Percentiles rank a stretch among this genome's conserved stretches.
These are phyloP conservation scores for Aspergillus tanneri DNA, from an alignment of 2,329 filamentous ascomycete genomes.

Conservation along the genomic window DNA sequence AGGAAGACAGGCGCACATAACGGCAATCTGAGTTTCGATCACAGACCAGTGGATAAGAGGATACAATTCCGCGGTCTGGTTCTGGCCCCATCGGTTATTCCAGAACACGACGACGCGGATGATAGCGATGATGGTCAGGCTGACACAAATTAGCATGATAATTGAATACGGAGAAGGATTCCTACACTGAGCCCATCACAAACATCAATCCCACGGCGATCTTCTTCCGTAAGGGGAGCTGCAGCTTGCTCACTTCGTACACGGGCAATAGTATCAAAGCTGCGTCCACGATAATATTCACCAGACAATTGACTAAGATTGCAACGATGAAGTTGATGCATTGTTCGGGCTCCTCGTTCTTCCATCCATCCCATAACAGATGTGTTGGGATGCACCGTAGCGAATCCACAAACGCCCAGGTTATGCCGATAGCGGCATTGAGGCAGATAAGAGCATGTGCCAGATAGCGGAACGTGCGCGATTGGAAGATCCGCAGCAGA, in stretches of 20 bases:
- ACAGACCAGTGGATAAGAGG: slow-evolving; percentile 30
- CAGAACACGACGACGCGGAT: slow-evolving; percentile 29
- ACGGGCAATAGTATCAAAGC: slow-evolving; percentile 24
- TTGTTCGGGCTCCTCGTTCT: slow-evolving; percentile 11
- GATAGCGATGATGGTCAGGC: slow-evolving; percentile 25
- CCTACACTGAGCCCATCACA: slow-evolving; percentile 20
- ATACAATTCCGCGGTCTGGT: slow-evolving; percentile 20
- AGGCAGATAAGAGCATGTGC: slow-evolving; percentile 20
- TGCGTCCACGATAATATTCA: slow-evolving; percentile 23
- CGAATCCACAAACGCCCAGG: slow-evolving; percentile 20
- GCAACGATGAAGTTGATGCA: slow-evolving; percentile 23
- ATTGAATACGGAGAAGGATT: neutral
- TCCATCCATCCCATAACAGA: slow-evolving; percentile 22
- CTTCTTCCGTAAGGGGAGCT: slow-evolving; percentile 18
- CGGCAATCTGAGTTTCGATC: slow-evolving; percentile 28
- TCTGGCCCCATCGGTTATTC: slow-evolving; percentile 23
- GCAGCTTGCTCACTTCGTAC: slow-evolving; percentile 23
- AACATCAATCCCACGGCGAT: slow-evolving; percentile 20
- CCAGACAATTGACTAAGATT: slow-evolving; percentile 17
- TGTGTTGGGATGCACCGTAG: slow-evolving; percentile 23
- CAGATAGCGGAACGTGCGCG: slow-evolving; percentile 16
- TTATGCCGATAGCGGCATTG: slow-evolving; percentile 22
- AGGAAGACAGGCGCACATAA: slow-evolving; percentile 30
- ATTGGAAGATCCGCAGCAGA: slow-evolving; percentile 24
- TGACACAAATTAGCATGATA: slow-evolving; percentile 5